Evolutionary conservation across 2,329 filamentous ascomycete genomes (phyloP), one percentile per base, ranked within the genome.

Genomic region (Penicillium sp.): DNA sequence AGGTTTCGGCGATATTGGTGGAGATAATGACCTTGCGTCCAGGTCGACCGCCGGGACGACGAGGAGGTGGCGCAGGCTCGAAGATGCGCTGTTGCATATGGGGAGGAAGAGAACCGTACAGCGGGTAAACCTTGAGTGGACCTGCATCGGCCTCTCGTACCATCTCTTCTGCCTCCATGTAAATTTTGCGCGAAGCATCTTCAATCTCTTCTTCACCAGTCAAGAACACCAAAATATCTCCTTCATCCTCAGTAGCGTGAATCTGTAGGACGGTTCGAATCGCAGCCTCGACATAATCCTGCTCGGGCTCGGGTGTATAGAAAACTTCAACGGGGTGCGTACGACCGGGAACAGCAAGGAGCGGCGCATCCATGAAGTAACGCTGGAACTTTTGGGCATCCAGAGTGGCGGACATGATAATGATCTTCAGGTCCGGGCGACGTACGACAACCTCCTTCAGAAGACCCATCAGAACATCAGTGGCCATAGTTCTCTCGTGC

Each of bases 161-260:
- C 81, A 99, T 86, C 70, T 97, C 93, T 64, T 97, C 93, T 9
- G 86, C 87, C 71, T 99, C 94, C 15, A 97, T 80, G 26, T 81
- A 83, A 66, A 99, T 96, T 72, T 97, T 96, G 55, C 92, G 84
- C 66, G 89, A 91, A 5, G 93, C 90, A 69, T 99, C 94, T 74
- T 99, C 94, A 67, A 99, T 99, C 72, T 99, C 94, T 70, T 99
- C 94, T 71, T 99, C 94, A 72, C 94, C 94, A 3, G 94, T 99
- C 71, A 99, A 78, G 80, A 99, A 99, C 12, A 99, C 78, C 51
- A 99, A 74, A 42, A 99, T 89, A 69, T 99, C 94, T 53, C 94
- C 94, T 69, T 97, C 91, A 1, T 84, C 83, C 72, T 99, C 94
- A 0, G 88, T 89, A 7, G 91, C 91, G 71, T 99, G 94, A 53